A percentile compares a stretch with the other conserved stretches of the same genome.
Conservation (phyloP, 1,284 basidiomycete species). For the Gomphus bonarii region DNA sequence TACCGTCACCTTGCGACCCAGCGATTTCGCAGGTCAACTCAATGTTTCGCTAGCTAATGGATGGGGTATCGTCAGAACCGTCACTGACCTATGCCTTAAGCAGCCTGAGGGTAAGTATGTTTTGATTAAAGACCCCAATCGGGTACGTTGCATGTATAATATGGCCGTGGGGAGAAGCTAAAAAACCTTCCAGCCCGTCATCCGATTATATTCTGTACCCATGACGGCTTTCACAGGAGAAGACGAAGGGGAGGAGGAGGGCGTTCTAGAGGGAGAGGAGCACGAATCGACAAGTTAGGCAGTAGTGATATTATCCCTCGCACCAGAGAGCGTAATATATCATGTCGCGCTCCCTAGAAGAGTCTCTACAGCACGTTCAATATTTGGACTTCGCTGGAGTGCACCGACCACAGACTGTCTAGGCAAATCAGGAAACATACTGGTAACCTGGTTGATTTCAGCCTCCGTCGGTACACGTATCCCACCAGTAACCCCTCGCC, state of each 20-base stretch:
- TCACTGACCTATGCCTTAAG: constrained; percentile 88
- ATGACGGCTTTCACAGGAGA: constrained; percentile 70
- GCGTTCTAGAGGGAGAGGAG: constrained; percentile 40
- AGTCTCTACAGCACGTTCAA: constrained; percentile 75
- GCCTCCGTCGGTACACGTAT: constrained; percentile 62
- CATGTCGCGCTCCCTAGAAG: constrained; percentile 29
- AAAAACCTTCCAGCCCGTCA: constrained; percentile 56
- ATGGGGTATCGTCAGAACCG: constrained; percentile 96
- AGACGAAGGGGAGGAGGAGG: constrained; percentile 43
- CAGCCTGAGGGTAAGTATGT: constrained; percentile 96
- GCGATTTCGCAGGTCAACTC: constrained; percentile 91
- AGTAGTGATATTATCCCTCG: constrained; percentile 1
- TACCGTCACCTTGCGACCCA: constrained; percentile 89
- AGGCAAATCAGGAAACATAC: constrained; percentile 76
- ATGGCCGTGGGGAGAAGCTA: constrained; percentile 1
- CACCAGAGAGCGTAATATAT: background rate
- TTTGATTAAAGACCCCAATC: constrained; percentile 93
- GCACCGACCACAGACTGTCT: constrained; percentile 69
- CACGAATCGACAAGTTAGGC: constrained; percentile 25
- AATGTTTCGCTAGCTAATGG: constrained; percentile 94
- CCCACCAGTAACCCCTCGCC: constrained; percentile 36
- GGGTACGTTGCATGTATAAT: constrained; percentile 41
- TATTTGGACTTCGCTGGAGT: constrained; percentile 70
- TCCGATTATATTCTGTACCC: constrained; percentile 90
- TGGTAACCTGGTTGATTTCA: constrained; percentile 64